Evolutionary conservation across 192 early-diverging fungal genomes (phyloP), one percentile per base, ranked within the genome.

Genomic region (Coemansia javaensis): DNA sequence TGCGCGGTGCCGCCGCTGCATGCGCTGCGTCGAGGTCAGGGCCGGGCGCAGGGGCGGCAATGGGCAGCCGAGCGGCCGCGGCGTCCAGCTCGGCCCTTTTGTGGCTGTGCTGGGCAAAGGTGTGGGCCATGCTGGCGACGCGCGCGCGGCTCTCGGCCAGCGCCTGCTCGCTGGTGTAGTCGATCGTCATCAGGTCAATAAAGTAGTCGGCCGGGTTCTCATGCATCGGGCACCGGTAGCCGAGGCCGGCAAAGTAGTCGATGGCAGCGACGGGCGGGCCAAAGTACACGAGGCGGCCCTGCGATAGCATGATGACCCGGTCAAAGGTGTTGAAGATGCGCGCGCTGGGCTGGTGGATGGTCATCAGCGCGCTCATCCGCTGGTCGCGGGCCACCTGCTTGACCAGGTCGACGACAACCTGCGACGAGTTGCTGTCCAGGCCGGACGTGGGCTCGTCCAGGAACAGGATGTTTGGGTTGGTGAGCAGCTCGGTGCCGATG

Each of bases 301-400:
- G 77, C 18, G 82, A 69, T 17, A 92, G 44, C 12, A 94, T 45
- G 30, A 90, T 77, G 0, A 91, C 78, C 38, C 84, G 79, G 66
- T 93, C 88, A 66, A 94, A 93, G 28, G 84, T 63, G 27, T 79
- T 75, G 71, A 86, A 94, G 33, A 91, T 81, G 20, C 90, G 81
- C 4, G 85, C 86, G 17, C 84, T 79, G 7, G 93, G 93, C 58
- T 94, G 92, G 58, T 97, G 93, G 49, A 97, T 90, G 4, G 87
- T 90, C 62, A 90, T 84, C 13, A 97, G 58, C 8, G 90, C 79
- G 2, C 86, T 86, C 32, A 84, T 87, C 13, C 67, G 56, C 3
- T 68, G 59, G 24, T 71, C 63, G 15, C 61, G 54, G 8, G 84
- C 80, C 7, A 89, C 56, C 20, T 69, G 49, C 39, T 66, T 58